Percentiles rank a stretch among this genome's conserved stretches.
phyloP scores from a whole-genome alignment of 1,139 yeast species.

The Zygosaccharomyces sapae region DNA sequence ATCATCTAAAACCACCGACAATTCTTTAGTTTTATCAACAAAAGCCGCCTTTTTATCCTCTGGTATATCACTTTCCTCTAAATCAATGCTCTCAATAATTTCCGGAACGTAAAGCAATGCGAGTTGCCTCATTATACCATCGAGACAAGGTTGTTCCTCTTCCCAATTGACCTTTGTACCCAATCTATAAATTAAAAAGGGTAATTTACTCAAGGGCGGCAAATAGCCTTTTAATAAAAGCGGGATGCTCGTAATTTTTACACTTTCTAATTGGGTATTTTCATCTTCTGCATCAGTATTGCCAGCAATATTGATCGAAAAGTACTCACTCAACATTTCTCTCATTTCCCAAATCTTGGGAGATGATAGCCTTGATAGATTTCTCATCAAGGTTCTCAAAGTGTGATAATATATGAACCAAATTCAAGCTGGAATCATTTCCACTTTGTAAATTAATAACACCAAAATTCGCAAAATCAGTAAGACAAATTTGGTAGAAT shows the following conservation, averaged over 20 bases:
- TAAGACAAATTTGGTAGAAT: slow-evolving; percentile 74
- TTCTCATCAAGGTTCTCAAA: slow-evolving; percentile 29
- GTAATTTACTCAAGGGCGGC: slow-evolving; percentile 63
- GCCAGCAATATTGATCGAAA: slow-evolving; percentile 45
- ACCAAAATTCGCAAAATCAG: slow-evolving; percentile 84
- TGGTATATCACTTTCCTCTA: slow-evolving; percentile 23
- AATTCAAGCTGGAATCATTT: slow-evolving; percentile 23
- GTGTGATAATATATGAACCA: slow-evolving; percentile 15
- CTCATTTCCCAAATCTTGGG: slow-evolving; percentile 46
- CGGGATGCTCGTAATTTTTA: slow-evolving; percentile 54
- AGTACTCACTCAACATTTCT: slow-evolving; percentile 82
- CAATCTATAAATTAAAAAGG: slow-evolving; percentile 60
- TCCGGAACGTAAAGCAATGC: slow-evolving; percentile 76
- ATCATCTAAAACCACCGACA: slow-evolving; percentile 48
- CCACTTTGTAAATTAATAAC: slow-evolving; percentile 43
- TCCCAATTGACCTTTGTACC: slow-evolving; percentile 58
- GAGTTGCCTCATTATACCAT: slow-evolving; percentile 60
- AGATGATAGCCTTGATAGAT: slow-evolving; percentile 25
- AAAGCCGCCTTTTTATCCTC: slow-evolving; percentile 20
- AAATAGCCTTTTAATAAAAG: slow-evolving; percentile 56
- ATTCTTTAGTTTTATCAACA: slow-evolving; percentile 21
- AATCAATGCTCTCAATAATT: slow-evolving; percentile 35
- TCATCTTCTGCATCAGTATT: slow-evolving; percentile 30
- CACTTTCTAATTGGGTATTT: slow-evolving; percentile 23
- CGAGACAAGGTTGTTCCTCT: slow-evolving; percentile 63